Evolutionary conservation across 2,329 filamentous ascomycete genomes (phyloP).

Genomic region (Aspergillaceae sp.): DNA sequence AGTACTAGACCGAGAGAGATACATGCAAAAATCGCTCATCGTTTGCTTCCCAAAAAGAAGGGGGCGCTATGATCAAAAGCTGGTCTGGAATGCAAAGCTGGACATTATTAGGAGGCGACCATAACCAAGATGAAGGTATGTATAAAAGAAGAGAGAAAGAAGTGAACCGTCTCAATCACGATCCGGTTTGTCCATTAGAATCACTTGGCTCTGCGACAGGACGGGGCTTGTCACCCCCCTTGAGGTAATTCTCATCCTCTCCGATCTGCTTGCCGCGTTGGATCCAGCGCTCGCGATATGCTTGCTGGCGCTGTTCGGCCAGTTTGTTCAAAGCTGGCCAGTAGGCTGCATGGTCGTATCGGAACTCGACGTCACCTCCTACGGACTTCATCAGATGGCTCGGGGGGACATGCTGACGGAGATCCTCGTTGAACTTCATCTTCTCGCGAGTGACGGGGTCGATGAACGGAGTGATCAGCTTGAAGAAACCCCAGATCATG

Average conservation of each 20-base stretch:
- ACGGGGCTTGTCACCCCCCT: constrained; percentile 50
- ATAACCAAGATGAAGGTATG: too few species aligned
- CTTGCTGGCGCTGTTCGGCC: constrained; percentile 56
- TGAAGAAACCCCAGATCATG: constrained; percentile 90
- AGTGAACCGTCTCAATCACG: background rate
- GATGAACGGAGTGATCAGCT: constrained; percentile 90
- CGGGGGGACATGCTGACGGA: constrained; percentile 69
- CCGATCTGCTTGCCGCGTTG: constrained; percentile 72
- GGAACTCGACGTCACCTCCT: constrained; percentile 74
- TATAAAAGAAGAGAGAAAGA: too few species aligned
- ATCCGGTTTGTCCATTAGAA: background rate
- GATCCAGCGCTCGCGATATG: constrained; percentile 63
- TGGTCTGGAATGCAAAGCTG: too few species aligned
- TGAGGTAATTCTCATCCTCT: constrained; percentile 80
- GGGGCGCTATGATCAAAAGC: too few species aligned
- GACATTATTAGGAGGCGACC: too few species aligned
- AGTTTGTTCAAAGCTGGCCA: constrained; percentile 77
- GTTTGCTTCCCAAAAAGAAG: too few species aligned
- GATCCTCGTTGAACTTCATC: constrained; percentile 94
- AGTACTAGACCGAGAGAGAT: too few species aligned
- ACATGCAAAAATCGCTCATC: too few species aligned
- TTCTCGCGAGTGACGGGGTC: constrained; percentile 90
- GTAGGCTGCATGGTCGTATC: constrained; percentile 80
- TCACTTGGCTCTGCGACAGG: constrained; percentile 23
- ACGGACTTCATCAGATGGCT: constrained; percentile 74